Conservation (phyloP, 2,329 filamentous ascomycete genomes). For the Penicillium freii region DNA sequence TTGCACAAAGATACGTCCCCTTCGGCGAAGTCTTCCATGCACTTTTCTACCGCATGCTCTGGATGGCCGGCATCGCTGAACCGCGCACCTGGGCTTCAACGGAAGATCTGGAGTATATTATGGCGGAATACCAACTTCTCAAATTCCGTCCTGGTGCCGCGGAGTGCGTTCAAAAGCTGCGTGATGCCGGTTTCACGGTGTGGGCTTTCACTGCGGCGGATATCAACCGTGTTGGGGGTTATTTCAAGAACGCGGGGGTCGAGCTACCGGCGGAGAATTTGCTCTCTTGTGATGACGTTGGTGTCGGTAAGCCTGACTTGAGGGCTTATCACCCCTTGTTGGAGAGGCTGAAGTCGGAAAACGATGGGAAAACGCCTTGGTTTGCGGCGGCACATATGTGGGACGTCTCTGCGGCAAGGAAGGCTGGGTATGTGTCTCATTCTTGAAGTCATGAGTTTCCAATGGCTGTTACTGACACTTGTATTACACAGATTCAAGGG, state of each 20-base stretch:
- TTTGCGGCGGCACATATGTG: conserved; percentile 35
- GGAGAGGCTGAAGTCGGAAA: conserved; percentile 18
- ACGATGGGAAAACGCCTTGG: conserved; percentile 25
- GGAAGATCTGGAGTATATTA: conserved; percentile 40
- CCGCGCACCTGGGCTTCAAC: conserved; percentile 40
- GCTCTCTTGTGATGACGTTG: conserved; percentile 27
- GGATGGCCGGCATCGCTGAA: conserved; percentile 40
- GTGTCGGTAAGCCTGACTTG: conserved; percentile 30
- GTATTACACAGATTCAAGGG: conserved; percentile 22
- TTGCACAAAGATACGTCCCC: conserved; percentile 39
- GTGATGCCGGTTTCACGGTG: conserved; percentile 29
- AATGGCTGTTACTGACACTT: not conserved
- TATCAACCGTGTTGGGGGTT: conserved; percentile 24
- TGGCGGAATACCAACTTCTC: conserved; percentile 35
- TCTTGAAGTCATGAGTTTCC: not conserved
- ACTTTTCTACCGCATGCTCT: conserved; percentile 47
- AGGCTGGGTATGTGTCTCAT: conserved; percentile 22
- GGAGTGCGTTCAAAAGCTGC: conserved; percentile 40
- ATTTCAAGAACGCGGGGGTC: conserved; percentile 26
- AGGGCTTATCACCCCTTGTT: conserved; percentile 25
- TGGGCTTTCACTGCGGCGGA: conserved; percentile 32
- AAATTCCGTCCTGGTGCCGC: conserved; percentile 36
- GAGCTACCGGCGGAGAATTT: conserved; percentile 26
- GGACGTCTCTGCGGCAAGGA: conserved; percentile 30
- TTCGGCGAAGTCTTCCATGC: conserved; percentile 41